phyloP scores from a whole-genome alignment of 805 yeast genomes.

The Spathaspora girioi region DNA sequence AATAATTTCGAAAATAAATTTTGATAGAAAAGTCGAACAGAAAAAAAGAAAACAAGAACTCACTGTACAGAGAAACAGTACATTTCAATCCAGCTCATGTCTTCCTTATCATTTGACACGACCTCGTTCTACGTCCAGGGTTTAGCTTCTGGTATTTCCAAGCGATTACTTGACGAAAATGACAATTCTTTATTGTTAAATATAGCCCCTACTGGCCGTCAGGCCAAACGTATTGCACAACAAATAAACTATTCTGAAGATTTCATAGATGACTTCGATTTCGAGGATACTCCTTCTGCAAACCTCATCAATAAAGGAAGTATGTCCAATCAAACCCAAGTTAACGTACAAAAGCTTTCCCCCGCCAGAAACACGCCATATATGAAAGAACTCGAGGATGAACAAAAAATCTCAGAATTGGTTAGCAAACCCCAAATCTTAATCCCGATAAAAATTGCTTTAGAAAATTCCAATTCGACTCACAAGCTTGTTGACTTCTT shows the following conservation, averaged over 20 bases:
- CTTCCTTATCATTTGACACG: slow-evolving; percentile 7
- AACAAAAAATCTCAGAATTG: slow-evolving; percentile 15
- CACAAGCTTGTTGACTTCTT: slow-evolving; percentile 57
- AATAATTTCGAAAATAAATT: neutral
- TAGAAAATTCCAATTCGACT: slow-evolving; percentile 54
- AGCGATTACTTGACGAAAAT: slow-evolving; percentile 63
- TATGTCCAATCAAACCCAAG: slow-evolving; percentile 8
- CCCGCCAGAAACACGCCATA: slow-evolving; percentile 22
- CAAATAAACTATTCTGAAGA: slow-evolving; percentile 79
- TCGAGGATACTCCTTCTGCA: slow-evolving; percentile 26
- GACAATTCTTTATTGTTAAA: slow-evolving; percentile 66
- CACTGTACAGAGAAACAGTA: neutral
- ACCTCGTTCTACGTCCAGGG: slow-evolving; percentile 49
- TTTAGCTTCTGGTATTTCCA: slow-evolving; percentile 66
- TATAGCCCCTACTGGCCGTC: slow-evolving; percentile 72
- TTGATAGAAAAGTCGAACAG: neutral
- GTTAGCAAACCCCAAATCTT: slow-evolving; percentile 40
- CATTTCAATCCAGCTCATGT: neutral
- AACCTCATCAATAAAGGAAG: slow-evolving; percentile 1
- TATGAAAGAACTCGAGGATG: slow-evolving; percentile 20
- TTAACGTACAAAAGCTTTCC: slow-evolving; percentile 21
- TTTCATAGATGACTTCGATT: slow-evolving; percentile 49
- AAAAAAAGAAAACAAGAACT: neutral
- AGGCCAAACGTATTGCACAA: slow-evolving; percentile 67
- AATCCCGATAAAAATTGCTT: slow-evolving; percentile 62